Base-by-base conservation (phyloP, 345 rosid genomes). In the Arabidopsis suecica region DNA sequence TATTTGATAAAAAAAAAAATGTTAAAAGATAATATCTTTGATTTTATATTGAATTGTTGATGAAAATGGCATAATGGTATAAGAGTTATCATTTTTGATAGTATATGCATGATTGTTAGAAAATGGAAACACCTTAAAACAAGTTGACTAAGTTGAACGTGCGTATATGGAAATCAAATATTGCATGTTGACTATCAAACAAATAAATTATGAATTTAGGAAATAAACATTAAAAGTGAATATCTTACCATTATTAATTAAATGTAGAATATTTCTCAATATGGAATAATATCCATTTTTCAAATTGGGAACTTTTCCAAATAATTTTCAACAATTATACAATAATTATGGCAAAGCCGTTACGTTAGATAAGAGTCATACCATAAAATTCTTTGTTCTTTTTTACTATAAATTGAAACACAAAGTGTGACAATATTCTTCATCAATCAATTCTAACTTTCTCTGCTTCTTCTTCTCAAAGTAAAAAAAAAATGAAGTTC, bases 171-270 rank as follows among this genome's bases (percentile, higher is more conserved):
- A 60, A 60, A 38, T 3, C 5, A 45, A 57, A 20, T 32, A 77
- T 79, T 14, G 22, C 22, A 42, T 42, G 86, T 57, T 83, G 45
- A 34, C 53, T 37, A 63, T 42, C 53, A 42, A 14, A 42, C 32
- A 62, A 42, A 44, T 63, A 40, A 28, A 45, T 11, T 30, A 14
- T 30, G 6, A 61, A 23, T 23, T 13, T 3, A 25, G 4, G 7
- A 61, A 16, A 36, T 5, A 36, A 42, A 4, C 7, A 20, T 61
- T 13, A 22, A 25, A 40, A 3, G 0, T 58, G 7, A 32, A 34
- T 9, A 34, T 16, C 9, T n/a, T 54, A 54, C 7, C 18, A 28
- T 13, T 28, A 45, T 14, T 44, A 14, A 41, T 41, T 41, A 13
- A 41, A 41, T 41, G 2, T 11, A 41, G 45, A 33, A 28, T 28